phyloP scores from a whole-genome alignment of 2,329 filamentous ascomycete species.

The Pseudogymnoascus sp. region DNA sequence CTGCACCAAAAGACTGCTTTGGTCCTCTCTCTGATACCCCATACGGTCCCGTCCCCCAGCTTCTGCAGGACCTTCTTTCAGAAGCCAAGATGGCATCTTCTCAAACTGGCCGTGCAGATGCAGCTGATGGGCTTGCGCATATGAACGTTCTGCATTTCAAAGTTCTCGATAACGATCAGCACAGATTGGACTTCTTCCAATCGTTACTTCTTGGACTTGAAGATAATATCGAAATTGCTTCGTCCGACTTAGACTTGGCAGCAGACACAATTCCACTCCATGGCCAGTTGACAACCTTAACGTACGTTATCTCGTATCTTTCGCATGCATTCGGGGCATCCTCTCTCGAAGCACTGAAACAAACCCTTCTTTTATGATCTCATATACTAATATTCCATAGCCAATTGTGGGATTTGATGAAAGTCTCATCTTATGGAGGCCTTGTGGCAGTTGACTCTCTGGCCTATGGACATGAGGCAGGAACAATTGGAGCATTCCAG shows the following conservation, averaged over 20 bases:
- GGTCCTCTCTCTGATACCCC: neutral
- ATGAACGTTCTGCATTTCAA: constrained; percentile 61
- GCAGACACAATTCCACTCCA: constrained; percentile 60
- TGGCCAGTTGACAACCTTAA: constrained; percentile 58
- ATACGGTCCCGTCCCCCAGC: constrained; percentile 20
- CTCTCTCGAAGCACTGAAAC: neutral
- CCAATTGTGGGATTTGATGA: constrained; percentile 11
- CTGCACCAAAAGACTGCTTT: constrained; percentile 35
- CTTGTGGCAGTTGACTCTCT: constrained; percentile 15
- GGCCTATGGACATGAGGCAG: neutral
- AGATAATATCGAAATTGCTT: constrained; percentile 52
- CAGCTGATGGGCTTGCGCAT: constrained; percentile 83
- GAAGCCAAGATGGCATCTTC: constrained; percentile 52
- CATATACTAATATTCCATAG: constrained; percentile 2
- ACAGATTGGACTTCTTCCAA: constrained; percentile 44
- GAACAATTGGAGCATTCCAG: constrained; percentile 31
- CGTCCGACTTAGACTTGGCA: constrained; percentile 55
- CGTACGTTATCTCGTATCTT: constrained; percentile 34
- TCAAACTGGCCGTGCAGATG: constrained; percentile 73
- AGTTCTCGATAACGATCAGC: constrained; percentile 39
- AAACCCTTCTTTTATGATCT: neutral
- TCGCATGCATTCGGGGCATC: neutral
- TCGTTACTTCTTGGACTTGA: constrained; percentile 54
- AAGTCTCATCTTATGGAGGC: constrained; percentile 7
- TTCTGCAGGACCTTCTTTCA: constrained; percentile 40